Conservation (phyloP, 495 filamentous ascomycete genomes). For the Xylaria cubensis region DNA sequence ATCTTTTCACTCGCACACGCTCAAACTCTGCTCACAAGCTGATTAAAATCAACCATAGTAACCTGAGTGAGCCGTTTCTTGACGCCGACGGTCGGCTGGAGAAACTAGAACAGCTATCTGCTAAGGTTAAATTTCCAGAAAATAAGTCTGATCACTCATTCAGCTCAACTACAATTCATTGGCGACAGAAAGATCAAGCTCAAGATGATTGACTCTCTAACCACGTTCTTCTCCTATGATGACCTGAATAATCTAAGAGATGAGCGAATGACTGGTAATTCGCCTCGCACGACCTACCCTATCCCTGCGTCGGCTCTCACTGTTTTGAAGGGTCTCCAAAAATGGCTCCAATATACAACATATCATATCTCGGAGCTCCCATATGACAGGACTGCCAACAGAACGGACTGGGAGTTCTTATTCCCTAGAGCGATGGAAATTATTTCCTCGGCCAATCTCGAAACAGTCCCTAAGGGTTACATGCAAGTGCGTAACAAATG, state of each 20-base stretch:
- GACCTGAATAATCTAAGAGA: not conserved
- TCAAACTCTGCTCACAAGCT: slow-evolving; percentile 16
- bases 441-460: not conserved
- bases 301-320: not conserved
- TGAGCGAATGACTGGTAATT: not conserved
- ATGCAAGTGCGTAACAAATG: not conserved
- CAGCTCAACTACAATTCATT: slow-evolving; percentile 48
- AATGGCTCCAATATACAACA: not conserved
- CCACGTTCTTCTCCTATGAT: too few species aligned
- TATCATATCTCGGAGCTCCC: not conserved
- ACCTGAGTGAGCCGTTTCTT: slow-evolving; percentile 17
- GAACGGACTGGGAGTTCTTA: not conserved
- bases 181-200: slow-evolving; percentile 31
- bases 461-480: not conserved
- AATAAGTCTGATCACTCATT: slow-evolving; percentile 43
- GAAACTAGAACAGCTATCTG: slow-evolving; percentile 39
- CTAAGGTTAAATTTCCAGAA: slow-evolving; percentile 48
- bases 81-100: slow-evolving; percentile 31
- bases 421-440: not conserved
- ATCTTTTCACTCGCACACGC: slow-evolving; percentile 1
- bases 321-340: not conserved
- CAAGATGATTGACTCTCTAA: not conserved
- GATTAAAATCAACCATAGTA: slow-evolving; percentile 1
- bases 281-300: not conserved
- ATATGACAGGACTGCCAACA: not conserved